These are phyloP conservation scores for Pythium sukuiense DNA, from an alignment of 352 stramenopile species.

Conservation along the genomic window DNA sequence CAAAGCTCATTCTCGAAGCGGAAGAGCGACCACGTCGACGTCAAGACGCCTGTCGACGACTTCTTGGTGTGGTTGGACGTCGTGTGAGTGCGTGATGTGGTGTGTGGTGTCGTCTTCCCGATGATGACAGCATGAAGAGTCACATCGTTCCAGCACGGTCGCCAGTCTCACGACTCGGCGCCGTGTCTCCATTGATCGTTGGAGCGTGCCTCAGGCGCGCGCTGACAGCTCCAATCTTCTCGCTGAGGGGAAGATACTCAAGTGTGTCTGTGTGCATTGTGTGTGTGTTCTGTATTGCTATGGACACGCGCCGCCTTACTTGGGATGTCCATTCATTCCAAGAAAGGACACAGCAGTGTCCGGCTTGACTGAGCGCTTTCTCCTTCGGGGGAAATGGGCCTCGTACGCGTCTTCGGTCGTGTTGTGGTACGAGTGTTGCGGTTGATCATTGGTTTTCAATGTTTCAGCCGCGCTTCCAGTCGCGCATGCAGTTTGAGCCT, in stretches of 20 bases:
- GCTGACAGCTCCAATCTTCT: slow-evolving; percentile 81
- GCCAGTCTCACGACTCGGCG: slow-evolving; percentile 11
- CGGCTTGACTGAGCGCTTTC: slow-evolving; percentile 32
- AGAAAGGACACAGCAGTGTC: too few species aligned
- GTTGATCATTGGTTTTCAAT: slow-evolving; percentile 80
- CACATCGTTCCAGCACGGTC: slow-evolving; percentile 32
- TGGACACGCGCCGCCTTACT: too few species aligned
- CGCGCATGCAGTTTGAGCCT: slow-evolving; percentile 35
- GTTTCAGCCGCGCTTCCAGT: slow-evolving; percentile 64
- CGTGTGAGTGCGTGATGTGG: not conserved
- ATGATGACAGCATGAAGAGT: slow-evolving; percentile 27
- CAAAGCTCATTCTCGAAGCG: slow-evolving; percentile 9
- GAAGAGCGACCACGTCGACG: not conserved
- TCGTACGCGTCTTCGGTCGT: slow-evolving; percentile 30
- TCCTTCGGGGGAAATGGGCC: slow-evolving; percentile 37
- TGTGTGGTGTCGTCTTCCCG: slow-evolving; percentile 1
- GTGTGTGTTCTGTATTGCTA: slow-evolving; percentile 16
- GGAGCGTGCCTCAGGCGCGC: slow-evolving; percentile 68
- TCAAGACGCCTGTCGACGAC: slow-evolving; percentile 1
- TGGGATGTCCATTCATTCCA: too few species aligned
- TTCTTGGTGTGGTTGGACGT: not conserved
- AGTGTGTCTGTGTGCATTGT: slow-evolving; percentile 15
- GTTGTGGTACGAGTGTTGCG: slow-evolving; percentile 62
- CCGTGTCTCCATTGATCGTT: slow-evolving; percentile 38
- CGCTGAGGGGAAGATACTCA: slow-evolving; percentile 50